Base-by-base conservation (phyloP, 2,329 filamentous ascomycete species). In the Aspergillus flavus region DNA sequence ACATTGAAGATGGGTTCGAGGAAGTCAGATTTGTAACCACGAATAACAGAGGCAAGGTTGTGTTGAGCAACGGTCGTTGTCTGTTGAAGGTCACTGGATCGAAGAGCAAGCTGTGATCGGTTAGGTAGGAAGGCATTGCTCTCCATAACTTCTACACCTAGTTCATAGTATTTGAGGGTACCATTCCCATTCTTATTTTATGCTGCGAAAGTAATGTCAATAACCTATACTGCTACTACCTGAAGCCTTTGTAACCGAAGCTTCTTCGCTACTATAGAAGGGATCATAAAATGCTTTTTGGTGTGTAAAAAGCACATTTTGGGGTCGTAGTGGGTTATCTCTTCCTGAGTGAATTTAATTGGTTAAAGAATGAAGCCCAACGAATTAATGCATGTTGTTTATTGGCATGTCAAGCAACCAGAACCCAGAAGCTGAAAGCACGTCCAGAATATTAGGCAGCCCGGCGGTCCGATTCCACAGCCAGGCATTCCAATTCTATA, bases 1-100 rank as follows among this genome's bases (percentile, higher is more conserved):
- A 85, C 50, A 46, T 69, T 1, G 81, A 68, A 71, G 85, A 80
- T 65, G 89, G 86, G 1, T 96, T 86, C 79, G 93, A 97, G 79
- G 93, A 97, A 78, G 82, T 97, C 57, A 84, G 92, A 54, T 97
- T 97, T 74, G 84, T 89, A 59, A 92, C 91, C 1, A 86, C 87
- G 75, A 89, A 96, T 30, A 90, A 90, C 71, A 88, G 89, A 36
- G 92, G 91, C 36, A 96, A 95, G 84, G 88, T 93, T 21, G 92
- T 92, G 65, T 81, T 97, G 78, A 95, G 89, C 80, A 97, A 97
- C 77, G 94, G 94, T 5, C 84, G 93, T 62, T 92, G 92, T 30
- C 77, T 94, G 75, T 86, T 97, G 73, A 92, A 86, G 84, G 81
- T 87, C 63, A 84, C 84, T 58, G 85, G 80, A 9, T 75, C 78